phyloP scores from a whole-genome alignment of 1,284 basidiomycete species.

The Ustilago sp. region DNA sequence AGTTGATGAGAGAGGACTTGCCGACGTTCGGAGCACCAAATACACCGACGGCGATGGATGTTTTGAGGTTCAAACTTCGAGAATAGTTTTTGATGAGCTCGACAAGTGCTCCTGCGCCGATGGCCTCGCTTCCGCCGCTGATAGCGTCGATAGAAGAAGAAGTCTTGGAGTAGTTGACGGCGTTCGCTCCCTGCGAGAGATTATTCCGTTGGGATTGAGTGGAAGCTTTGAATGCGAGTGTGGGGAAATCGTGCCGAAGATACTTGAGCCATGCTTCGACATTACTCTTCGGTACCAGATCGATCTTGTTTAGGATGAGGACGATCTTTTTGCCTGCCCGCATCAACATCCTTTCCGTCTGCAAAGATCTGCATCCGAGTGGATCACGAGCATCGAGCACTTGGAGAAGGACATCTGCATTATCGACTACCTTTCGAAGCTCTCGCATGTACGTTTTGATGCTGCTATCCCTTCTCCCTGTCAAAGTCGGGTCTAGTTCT shows the following conservation, averaged over 20 bases:
- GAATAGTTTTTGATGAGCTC: conserved; percentile 91
- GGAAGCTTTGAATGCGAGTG: conserved; percentile 91
- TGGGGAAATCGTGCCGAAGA: conserved; percentile 89
- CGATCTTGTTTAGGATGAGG: conserved; percentile 56
- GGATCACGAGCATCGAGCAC: conserved; percentile 68
- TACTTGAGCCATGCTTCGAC: conserved; percentile 90
- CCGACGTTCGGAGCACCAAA: conserved; percentile 98
- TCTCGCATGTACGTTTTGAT: conserved; percentile 70
- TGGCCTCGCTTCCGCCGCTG: conserved; percentile 69
- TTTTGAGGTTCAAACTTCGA: conserved; percentile 68
- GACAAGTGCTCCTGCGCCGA: conserved; percentile 76
- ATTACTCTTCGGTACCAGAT: conserved; percentile 86
- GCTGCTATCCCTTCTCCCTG: conserved; percentile 61
- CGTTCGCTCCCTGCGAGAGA: conserved; percentile 51
- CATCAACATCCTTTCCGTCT: conserved; percentile 59
- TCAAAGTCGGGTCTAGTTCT: conserved; percentile 44
- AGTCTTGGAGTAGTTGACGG: conserved; percentile 23
- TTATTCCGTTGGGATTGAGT: conserved; percentile 83
- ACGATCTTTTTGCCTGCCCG: conserved; percentile 62
- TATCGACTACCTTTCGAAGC: conserved; percentile 90
- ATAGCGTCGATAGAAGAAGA: conserved; percentile 19
- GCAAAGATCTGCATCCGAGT: conserved; percentile 73
- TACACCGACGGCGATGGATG: conserved; percentile 81
- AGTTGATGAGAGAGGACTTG: conserved; percentile 95
- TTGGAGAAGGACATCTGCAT: conserved; percentile 83